Percentiles rank a stretch among this genome's conserved stretches.
Conservation (phyloP, 352 stramenopile species). For the Phytopythium oedochilum region DNA sequence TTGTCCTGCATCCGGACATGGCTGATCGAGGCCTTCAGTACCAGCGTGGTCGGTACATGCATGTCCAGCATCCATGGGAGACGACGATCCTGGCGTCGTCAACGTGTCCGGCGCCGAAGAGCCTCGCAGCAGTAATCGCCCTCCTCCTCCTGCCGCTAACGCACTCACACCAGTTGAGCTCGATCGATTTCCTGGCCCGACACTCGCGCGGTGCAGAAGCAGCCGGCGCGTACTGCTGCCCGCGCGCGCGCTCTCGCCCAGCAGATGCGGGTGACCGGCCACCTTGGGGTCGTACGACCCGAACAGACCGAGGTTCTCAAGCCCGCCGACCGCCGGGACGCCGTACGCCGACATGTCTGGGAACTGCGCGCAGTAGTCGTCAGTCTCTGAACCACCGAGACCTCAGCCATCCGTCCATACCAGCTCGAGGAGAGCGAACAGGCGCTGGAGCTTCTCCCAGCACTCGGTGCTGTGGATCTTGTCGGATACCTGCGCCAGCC, state of each 20-base stretch:
- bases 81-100: background rate
- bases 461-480: constrained; percentile 33
- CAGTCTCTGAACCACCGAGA: constrained; percentile 2
- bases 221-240: constrained; percentile 36
- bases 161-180: background rate
- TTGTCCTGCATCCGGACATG: background rate
- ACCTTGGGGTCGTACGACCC: constrained; percentile 20
- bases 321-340: constrained; percentile 45
- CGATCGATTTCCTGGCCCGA: constrained; percentile 2
- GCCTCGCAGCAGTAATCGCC: background rate
- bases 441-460: constrained; percentile 37
- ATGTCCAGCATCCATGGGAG: background rate
- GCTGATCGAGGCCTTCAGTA: background rate
- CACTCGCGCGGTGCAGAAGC: constrained; percentile 21
- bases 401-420: constrained; percentile 18
- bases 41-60: background rate
- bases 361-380: constrained; percentile 31
- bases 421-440: constrained; percentile 62
- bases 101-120: background rate
- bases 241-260: constrained; percentile 17
- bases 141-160: background rate
- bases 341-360: constrained; percentile 60
- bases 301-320: constrained; percentile 57
- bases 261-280: constrained; percentile 13
- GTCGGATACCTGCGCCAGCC: constrained; percentile 32